These are phyloP conservation scores for Pelargonium myrrhifolium DNA, from an alignment of 441 rosid genomes.

Conservation along the genomic window DNA sequence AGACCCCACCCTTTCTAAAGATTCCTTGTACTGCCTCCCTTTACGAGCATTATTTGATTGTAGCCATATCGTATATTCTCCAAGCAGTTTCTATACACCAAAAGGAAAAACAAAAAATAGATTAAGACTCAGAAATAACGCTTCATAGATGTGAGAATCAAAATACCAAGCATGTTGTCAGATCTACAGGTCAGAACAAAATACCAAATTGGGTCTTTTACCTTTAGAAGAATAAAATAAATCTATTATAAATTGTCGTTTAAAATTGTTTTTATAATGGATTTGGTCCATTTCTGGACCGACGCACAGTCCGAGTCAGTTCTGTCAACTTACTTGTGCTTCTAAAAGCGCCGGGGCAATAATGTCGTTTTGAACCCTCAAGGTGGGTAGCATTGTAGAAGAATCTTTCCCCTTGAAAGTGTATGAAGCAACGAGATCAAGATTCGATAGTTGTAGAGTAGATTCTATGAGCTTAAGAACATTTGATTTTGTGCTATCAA, in stretches of 20 bases:
- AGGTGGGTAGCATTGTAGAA: conserved; percentile 39
- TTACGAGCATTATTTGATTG: conserved; percentile 52
- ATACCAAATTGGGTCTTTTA: no score
- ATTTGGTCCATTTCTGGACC: no score
- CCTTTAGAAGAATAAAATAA: no score
- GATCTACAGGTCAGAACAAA: no score
- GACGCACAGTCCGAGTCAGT: background rate
- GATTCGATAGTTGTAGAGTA: conserved; percentile 66
- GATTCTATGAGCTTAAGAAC: conserved; percentile 67
- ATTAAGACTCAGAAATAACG: conserved; percentile 6
- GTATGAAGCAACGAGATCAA: conserved; percentile 58
- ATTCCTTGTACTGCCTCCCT: conserved; percentile 55
- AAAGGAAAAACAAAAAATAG: conserved; percentile 16
- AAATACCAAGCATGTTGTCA: no score
- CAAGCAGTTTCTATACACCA: conserved; percentile 51
- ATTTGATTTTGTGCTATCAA: conserved; percentile 56
- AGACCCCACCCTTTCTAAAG: conserved; percentile 73
- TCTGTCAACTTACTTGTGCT: conserved; percentile 53
- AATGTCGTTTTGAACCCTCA: conserved; percentile 58
- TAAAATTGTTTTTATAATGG: no score
- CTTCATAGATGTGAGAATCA: background rate
- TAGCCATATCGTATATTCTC: conserved; percentile 61
- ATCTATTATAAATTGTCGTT: no score
- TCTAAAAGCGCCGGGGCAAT: conserved; percentile 66
- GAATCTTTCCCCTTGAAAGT: conserved; percentile 54